A percentile compares a stretch with the other conserved stretches of the same genome.
Evolutionary conservation across 2,329 filamentous ascomycete species (phyloP).

Genomic region (Nemania bipapillata): DNA sequence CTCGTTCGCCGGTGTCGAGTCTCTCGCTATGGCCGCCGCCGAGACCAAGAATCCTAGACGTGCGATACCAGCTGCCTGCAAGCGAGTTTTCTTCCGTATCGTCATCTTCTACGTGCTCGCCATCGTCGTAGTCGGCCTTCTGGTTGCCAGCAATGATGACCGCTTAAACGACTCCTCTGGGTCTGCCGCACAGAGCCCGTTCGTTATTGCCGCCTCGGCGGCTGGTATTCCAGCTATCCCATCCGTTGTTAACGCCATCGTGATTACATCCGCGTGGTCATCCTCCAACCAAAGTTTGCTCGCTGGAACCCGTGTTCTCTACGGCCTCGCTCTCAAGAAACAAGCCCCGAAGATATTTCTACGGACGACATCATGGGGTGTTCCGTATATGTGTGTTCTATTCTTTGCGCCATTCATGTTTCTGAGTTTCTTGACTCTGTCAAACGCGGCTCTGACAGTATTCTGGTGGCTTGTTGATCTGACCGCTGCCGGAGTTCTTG

Average conservation of each 20-base stretch:
- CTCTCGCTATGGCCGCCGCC: slow-evolving; percentile 65
- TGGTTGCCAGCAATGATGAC: slow-evolving; percentile 66
- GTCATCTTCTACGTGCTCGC: slow-evolving; percentile 68
- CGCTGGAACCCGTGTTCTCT: slow-evolving; percentile 68
- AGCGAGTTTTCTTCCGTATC: slow-evolving; percentile 67
- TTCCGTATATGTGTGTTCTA: slow-evolving; percentile 68
- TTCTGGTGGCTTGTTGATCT: slow-evolving; percentile 74
- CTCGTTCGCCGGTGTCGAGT: slow-evolving; percentile 62
- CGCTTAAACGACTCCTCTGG: slow-evolving; percentile 60
- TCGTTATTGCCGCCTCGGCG: slow-evolving; percentile 76
- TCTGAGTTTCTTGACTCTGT: slow-evolving; percentile 68
- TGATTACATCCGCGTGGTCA: slow-evolving; percentile 77
- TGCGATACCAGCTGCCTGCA: slow-evolving; percentile 61
- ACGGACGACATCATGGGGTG: slow-evolving; percentile 62
- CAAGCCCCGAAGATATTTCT: slow-evolving; percentile 69
- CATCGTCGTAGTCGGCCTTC: slow-evolving; percentile 67
- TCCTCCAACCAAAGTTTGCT: slow-evolving; percentile 74
- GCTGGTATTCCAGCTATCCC: slow-evolving; percentile 75
- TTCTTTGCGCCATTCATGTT: slow-evolving; percentile 66
- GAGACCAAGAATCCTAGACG: slow-evolving; percentile 58
- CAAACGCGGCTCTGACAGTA: slow-evolving; percentile 68
- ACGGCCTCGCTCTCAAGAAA: slow-evolving; percentile 68
- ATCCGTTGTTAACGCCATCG: slow-evolving; percentile 79
- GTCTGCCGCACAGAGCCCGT: slow-evolving; percentile 65
- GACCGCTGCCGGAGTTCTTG: slow-evolving; percentile 70